Base-by-base conservation (phyloP, 352 stramenopile genomes). In the Phytopythium kandeliae region DNA sequence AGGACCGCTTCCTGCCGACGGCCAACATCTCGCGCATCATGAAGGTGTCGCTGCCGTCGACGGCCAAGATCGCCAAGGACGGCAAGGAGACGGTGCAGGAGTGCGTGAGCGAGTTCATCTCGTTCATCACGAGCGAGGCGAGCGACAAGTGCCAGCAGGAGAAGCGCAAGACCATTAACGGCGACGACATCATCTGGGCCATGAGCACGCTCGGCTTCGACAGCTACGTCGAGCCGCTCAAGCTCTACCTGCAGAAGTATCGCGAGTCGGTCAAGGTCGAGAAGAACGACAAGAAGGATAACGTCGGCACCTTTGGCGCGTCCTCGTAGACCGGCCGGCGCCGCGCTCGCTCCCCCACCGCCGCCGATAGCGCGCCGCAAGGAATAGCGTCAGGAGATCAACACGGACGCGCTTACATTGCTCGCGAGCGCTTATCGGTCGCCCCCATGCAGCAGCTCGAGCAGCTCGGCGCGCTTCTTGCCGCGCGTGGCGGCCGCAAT, bases 151-250 rank as follows among this genome's bases (percentile, higher is more conserved):
- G 97, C 73, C 91, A 99, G 66, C 95, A 99, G 64, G 97, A 99
- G 74, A 99, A 99, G 74, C 78, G 97, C 51, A 99, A 99, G 85
- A 99, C 97, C 24, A 99, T 99, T 69, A 99, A 99, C 71, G 97
- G 97, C 38, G 97, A 99, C 72, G 97, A 99, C 74, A 89, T 99
- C 52, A 85, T 99, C 40, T 99, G 95, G 95, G 97, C 97, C 45
- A 99, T 99, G 97, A 98, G 87, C 60, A 98, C 96, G 31, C 74
- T 99, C 30, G 97, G 97, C 45, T 99, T 99, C 74, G 97, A 99
- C 66, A 97, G 96, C 65, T 99, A 99, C 74, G 96, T 99, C 33
- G 97, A 99, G 66, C 97, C 97, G 37, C 83, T 99, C 21, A 99
- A 99, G 70, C 67, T 99, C 31, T 99, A 99, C 74, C 76, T 99